Conservation (phyloP, 2,329 filamentous ascomycete genomes). For the Aureobasidium sp. region DNA sequence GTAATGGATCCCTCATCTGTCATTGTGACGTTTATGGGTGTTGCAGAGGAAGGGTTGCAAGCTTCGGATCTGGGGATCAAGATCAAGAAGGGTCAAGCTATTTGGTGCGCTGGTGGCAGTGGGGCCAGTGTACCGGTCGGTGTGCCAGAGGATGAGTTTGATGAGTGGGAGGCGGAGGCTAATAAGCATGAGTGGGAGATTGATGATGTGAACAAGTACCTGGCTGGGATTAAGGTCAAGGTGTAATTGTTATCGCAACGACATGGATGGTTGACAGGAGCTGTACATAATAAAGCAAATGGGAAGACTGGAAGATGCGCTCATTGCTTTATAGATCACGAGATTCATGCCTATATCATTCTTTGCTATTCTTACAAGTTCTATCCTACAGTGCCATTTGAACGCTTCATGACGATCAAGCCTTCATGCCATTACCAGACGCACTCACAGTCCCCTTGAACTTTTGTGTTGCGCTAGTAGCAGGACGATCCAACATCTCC, state of each 20-base stretch:
- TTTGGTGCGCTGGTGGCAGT: neutral
- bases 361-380: neutral
- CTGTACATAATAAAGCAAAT: neutral
- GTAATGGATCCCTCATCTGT: neutral
- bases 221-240: neutral
- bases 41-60: neutral
- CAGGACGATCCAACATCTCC: constrained; percentile 38
- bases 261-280: neutral
- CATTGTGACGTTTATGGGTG: neutral
- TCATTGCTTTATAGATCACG: neutral
- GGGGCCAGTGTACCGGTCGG: neutral
- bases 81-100: neutral
- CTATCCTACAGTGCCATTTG: neutral
- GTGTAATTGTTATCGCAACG: neutral
- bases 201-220: neutral
- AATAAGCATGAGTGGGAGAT: neutral
- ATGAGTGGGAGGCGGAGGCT: neutral
- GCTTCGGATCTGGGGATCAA: neutral
- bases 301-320: neutral
- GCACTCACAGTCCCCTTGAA: neutral
- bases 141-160: neutral
- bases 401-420: neutral
- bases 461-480: neutral
- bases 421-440: neutral
- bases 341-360: neutral